Conservation (phyloP, 73 alveolate genomes). For the Blepharisma stoltei region DNA sequence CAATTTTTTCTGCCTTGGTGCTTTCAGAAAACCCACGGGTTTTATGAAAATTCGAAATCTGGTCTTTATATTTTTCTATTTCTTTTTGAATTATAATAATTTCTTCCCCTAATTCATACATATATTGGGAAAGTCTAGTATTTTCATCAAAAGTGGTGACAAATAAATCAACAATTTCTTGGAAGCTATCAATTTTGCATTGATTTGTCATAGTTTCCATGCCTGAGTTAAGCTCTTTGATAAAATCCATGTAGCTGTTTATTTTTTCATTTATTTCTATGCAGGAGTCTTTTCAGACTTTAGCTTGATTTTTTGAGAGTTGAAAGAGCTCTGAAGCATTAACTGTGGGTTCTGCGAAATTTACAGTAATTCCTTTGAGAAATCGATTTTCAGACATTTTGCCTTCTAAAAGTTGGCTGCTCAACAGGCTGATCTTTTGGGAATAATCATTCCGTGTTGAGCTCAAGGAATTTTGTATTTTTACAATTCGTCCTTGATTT, state of each 20-base stretch:
- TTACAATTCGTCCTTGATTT: not conserved
- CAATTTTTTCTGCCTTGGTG: too few relatives aligned
- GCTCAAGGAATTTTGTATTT: not conserved
- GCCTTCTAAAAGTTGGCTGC: not conserved
- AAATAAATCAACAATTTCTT: constrained; percentile 11
- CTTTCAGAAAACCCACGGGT: too few relatives aligned
- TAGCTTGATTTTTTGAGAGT: constrained; percentile 6
- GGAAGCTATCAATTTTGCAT: not conserved
- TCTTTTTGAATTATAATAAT: not conserved
- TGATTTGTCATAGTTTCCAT: constrained; percentile 3
- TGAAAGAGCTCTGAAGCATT: constrained; percentile 16
- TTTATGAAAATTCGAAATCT: not conserved
- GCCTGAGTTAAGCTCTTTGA: constrained; percentile 19
- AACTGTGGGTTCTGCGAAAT: constrained; percentile 15
- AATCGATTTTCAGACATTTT: not conserved
- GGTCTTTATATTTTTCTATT: not conserved
- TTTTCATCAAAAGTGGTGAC: constrained; percentile 20
- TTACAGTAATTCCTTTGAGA: constrained; percentile 10
- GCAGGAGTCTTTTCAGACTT: constrained; percentile 5
- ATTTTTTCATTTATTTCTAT: not conserved
- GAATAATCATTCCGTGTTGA: not conserved
- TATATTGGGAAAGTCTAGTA: not conserved
- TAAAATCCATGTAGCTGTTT: constrained; percentile 1
- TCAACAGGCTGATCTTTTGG: not conserved
- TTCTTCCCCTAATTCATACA: constrained; percentile 25